A percentile compares a stretch with the other conserved stretches of the same genome.
Evolutionary conservation across 1,284 basidiomycete species (phyloP).

Genomic region (Ceratobasidium sp.): DNA sequence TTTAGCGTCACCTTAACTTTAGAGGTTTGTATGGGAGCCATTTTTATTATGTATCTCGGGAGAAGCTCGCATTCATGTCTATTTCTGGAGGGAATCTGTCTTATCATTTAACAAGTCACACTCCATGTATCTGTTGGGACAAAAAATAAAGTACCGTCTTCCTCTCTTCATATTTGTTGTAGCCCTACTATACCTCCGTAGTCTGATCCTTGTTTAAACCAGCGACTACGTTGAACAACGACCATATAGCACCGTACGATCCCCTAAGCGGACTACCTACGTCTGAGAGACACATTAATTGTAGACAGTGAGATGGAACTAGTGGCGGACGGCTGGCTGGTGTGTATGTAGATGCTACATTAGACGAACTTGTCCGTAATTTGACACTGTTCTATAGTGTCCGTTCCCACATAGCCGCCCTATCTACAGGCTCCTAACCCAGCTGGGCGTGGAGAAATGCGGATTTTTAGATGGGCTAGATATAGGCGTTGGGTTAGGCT

Average conservation of each 20-base stretch:
- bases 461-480: too few relatives aligned
- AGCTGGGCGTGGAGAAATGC: constrained; percentile 8
- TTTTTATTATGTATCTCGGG: too few relatives aligned
- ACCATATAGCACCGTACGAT: constrained; percentile 72
- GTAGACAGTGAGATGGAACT: neutral
- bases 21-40: too few relatives aligned
- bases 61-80: too few relatives aligned
- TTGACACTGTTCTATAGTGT: constrained; percentile 72
- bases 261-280: constrained; percentile 73
- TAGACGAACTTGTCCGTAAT: constrained; percentile 31
- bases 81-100: too few relatives aligned
- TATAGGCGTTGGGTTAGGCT: neutral
- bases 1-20: too few relatives aligned
- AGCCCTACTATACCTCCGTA: constrained; percentile 74
- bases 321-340: neutral
- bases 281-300: constrained; percentile 67
- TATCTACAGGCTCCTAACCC: constrained; percentile 57
- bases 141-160: too few relatives aligned
- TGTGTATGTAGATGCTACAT: neutral
- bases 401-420: constrained; percentile 77
- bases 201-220: constrained; percentile 46
- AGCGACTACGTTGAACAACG: constrained; percentile 56
- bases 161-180: constrained; percentile 80
- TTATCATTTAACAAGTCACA: too few relatives aligned
- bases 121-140: too few relatives aligned